Evolutionary conservation across 2,329 filamentous ascomycete species (phyloP).

Genomic region (Exophiala spinifera): DNA sequence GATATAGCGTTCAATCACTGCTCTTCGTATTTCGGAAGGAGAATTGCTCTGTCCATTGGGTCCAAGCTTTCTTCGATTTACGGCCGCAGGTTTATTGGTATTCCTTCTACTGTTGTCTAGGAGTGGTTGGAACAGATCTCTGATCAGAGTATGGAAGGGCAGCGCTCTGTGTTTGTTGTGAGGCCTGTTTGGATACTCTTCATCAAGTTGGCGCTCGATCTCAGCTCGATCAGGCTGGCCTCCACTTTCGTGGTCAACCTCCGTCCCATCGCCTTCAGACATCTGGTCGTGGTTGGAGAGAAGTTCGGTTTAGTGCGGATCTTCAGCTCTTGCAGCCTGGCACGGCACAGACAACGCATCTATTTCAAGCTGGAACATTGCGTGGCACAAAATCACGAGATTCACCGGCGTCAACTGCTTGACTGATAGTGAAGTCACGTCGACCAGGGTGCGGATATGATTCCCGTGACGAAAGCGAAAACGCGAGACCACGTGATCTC

Average conservation of each 20-base stretch:
- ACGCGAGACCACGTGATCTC: too few species aligned
- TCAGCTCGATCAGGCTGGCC: conserved; percentile 6
- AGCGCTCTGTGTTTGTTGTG: conserved; percentile 75
- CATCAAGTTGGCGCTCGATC: conserved; percentile 47
- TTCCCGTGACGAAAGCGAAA: too few species aligned
- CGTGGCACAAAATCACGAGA: too few species aligned
- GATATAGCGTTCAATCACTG: conserved; percentile 84
- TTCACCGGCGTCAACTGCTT: too few species aligned
- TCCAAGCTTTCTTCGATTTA: conserved; percentile 57
- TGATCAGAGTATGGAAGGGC: conserved; percentile 75
- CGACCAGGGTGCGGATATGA: too few species aligned
- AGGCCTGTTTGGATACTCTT: conserved; percentile 74
- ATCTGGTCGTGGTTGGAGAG: background rate
- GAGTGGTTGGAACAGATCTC: conserved; percentile 75
- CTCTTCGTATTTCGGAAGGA: conserved; percentile 72
- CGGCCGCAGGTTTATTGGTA: conserved; percentile 53
- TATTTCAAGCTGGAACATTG: too few species aligned
- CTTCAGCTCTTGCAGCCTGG: background rate
- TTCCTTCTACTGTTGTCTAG: conserved; percentile 79
- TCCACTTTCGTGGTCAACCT: conserved; percentile 7
- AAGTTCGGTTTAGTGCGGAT: too few species aligned
- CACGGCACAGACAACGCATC: too few species aligned
- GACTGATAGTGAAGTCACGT: too few species aligned
- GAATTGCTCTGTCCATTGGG: conserved; percentile 55
- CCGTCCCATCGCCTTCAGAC: conserved; percentile 20